Evolutionary conservation across 2,329 filamentous ascomycete species (phyloP).

Genomic region (Septoria linicola): DNA sequence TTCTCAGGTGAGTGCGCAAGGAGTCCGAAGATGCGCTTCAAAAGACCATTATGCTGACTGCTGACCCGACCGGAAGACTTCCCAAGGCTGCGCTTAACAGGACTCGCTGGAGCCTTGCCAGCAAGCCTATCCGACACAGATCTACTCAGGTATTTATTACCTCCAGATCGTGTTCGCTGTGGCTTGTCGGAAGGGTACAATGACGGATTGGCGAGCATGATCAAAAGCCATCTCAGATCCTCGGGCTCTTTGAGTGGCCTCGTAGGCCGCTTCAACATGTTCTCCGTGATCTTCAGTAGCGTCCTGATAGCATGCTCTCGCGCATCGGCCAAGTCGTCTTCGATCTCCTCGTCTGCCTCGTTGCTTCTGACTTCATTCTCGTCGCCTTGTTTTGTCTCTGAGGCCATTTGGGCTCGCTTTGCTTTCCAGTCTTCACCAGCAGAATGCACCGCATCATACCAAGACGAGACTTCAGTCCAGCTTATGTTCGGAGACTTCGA

Average conservation of each 20-base stretch:
- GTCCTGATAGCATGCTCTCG: constrained; percentile 68
- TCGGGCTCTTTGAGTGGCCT: constrained; percentile 65
- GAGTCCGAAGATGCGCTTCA: constrained; percentile 80
- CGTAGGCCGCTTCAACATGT: constrained; percentile 74
- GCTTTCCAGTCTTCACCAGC: constrained; percentile 66
- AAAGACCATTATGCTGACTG: constrained; percentile 75
- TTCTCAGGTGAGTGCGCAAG: constrained; percentile 71
- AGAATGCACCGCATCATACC: constrained; percentile 70
- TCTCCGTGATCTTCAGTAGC: constrained; percentile 75
- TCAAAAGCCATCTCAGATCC: constrained; percentile 73
- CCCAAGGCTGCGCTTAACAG: constrained; percentile 26
- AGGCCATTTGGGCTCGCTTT: constrained; percentile 50
- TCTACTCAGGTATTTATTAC: constrained; percentile 12
- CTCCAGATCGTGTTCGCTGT: constrained; percentile 12
- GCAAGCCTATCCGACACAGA: constrained; percentile 23
- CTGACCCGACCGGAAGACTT: constrained; percentile 43
- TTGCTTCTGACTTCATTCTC: constrained; percentile 50
- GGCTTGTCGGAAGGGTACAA: constrained; percentile 52
- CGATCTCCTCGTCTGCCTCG: constrained; percentile 46
- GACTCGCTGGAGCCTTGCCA: constrained; percentile 22
- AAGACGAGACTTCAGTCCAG: constrained; percentile 68
- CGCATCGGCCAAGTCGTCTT: constrained; percentile 57
- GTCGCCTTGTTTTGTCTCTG: constrained; percentile 25
- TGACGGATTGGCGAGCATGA: constrained; percentile 76
- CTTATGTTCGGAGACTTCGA: constrained; percentile 68